Evolutionary conservation across 2,329 filamentous ascomycete genomes (phyloP), one percentile per base, ranked within the genome.

Genomic region (Aspergillus caelatus): DNA sequence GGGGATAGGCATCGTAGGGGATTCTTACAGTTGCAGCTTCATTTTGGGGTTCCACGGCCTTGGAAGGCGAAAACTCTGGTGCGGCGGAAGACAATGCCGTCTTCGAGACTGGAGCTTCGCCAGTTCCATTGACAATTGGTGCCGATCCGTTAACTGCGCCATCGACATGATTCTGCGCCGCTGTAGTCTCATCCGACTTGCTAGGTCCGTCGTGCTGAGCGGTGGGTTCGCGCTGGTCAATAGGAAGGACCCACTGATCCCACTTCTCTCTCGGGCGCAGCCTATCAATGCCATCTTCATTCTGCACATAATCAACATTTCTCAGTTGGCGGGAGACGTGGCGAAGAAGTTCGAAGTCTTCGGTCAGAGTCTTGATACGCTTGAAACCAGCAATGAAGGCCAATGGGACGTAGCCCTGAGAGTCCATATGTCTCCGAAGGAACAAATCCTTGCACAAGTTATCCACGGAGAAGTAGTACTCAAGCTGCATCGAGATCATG

Each of bases 391-490:
- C 86, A 70, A 99, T 90, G 63, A 97, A 86, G 39, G 86, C 84
- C 58, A 99, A 81, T 57, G 88, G 89, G 16, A 97, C 94, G 73
- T 94, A 98, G 21, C 95, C 95, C 77, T 98, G 92, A 1, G 91
- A 92, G 75, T 99, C 94, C 95, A 99, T 98, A 71, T 94, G 89
- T 72, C 88, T 89, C 62, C 95, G 90, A 63, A 99, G 84, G 78
- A 89, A 98, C 73, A 92, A 85, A 74, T 99, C 95, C 79, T 97
- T 97, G 84, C 92, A 91, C 57, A 98, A 85, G 75, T 99, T 99
- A 73, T 97, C 92, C 32, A 97, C 86, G 0, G 94, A 98, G 80
- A 99, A 97, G 79, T 99, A 99, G 82, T 97, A 99, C 73, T 97
- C 93, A 81, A 86, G 75, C 73, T 89, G 88, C 70, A 83, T 85